A percentile compares a stretch with the other conserved stretches of the same genome.
Conservation (phyloP, 2,329 filamentous ascomycete species). For the Colletotrichum eremochloae region DNA sequence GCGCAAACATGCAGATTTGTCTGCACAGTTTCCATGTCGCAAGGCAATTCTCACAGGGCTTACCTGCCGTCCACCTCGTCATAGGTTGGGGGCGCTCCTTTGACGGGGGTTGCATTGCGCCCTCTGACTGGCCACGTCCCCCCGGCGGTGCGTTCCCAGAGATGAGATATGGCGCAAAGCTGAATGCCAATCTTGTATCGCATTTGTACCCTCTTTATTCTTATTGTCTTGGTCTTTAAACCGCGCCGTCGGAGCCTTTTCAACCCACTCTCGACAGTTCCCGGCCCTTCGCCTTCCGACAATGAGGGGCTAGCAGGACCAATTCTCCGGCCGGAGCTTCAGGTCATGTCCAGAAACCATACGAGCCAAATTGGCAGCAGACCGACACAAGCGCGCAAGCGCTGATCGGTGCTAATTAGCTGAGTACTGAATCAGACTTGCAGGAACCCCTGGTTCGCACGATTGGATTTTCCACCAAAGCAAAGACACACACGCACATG, state of each 20-base stretch:
- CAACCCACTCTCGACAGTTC: neutral
- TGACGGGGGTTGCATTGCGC: slow-evolving; percentile 14
- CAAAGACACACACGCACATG: neutral
- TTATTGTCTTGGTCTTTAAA: neutral
- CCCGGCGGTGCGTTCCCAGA: slow-evolving; percentile 26
- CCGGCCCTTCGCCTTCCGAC: neutral
- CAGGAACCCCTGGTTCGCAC: slow-evolving; percentile 13
- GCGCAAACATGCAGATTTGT: neutral
- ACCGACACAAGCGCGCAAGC: slow-evolving; percentile 4
- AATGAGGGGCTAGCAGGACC: neutral
- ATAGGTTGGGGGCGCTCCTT: slow-evolving; percentile 34
- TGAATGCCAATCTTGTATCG: neutral
- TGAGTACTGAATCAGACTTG: neutral
- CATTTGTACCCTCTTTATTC: neutral
- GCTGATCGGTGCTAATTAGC: neutral
- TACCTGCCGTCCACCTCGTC: slow-evolving; percentile 21
- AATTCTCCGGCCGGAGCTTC: neutral
- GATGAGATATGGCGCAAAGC: slow-evolving; percentile 21
- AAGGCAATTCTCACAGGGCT: slow-evolving; percentile 22
- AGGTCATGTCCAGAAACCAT: neutral
- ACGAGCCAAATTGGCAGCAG: neutral
- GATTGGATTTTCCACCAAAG: neutral
- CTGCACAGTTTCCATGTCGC: neutral
- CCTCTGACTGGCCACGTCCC: slow-evolving; percentile 18
- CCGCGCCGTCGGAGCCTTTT: neutral